phyloP scores from a whole-genome alignment of 2,329 filamentous ascomycete species.

The Alternaria triticina region DNA sequence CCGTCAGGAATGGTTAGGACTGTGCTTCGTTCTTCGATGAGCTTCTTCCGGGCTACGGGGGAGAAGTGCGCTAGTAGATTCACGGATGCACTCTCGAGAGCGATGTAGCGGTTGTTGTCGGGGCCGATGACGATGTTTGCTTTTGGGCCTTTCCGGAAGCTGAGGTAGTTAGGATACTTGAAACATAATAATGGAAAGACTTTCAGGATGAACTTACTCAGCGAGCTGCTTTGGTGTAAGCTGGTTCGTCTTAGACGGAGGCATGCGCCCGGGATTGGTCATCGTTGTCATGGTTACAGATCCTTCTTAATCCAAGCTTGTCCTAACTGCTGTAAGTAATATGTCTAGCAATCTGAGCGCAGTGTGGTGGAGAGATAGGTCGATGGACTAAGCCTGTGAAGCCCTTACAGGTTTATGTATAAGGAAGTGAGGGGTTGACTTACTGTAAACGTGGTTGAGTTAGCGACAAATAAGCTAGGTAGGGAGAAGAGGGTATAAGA shows the following conservation, averaged over 20 bases:
- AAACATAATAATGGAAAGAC: too few species aligned
- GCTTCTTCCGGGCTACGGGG: conserved; percentile 18
- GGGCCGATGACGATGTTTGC: conserved; percentile 24
- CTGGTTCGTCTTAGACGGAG: neutral
- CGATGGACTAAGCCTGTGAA: neutral
- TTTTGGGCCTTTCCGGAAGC: conserved; percentile 23
- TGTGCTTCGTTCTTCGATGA: conserved; percentile 5
- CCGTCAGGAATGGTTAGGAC: conserved; percentile 20
- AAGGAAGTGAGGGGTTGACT: neutral
- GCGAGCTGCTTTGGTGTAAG: neutral
- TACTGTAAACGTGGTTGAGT: neutral
- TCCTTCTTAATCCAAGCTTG: neutral
- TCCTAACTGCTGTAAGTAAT: neutral
- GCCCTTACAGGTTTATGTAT: too few species aligned
- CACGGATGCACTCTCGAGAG: conserved; percentile 22
- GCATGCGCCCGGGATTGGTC: neutral
- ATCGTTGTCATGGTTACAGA: neutral
- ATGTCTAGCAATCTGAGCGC: neutral
- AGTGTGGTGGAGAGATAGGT: neutral
- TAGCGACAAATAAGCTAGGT: neutral
- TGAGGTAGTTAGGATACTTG: neutral
- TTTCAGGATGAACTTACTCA: neutral
- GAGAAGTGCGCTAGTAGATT: conserved; percentile 26
- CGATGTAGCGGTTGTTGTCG: conserved; percentile 21
- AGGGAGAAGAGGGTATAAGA: neutral